Evolutionary conservation across 352 stramenopile genomes (phyloP).

Genomic region (Globisporangium orthogonon): DNA sequence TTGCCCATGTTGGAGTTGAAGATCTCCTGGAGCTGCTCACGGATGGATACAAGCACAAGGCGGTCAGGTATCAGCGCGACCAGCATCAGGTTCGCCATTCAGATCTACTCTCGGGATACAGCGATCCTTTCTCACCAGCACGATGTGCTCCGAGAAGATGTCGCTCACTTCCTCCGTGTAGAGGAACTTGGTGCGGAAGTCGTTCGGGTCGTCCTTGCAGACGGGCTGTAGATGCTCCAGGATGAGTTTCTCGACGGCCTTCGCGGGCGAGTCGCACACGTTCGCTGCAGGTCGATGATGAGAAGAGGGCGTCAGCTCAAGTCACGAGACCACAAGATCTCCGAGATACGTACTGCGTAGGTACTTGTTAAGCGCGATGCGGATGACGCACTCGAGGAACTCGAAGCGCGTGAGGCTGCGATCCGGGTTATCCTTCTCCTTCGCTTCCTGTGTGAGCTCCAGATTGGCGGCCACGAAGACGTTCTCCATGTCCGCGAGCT

Average conservation of each 20-base stretch:
- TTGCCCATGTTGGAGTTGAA: slow-evolving; percentile 70
- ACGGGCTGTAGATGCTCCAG: slow-evolving; percentile 47
- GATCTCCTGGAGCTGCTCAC: slow-evolving; percentile 54
- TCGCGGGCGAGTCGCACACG: slow-evolving; percentile 55
- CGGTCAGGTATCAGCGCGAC: not conserved
- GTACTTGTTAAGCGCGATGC: slow-evolving; percentile 81
- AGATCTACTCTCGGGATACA: not conserved
- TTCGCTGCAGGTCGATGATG: slow-evolving; percentile 27
- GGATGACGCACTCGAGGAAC: slow-evolving; percentile 69
- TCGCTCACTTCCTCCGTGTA: slow-evolving; percentile 79
- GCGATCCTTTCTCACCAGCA: slow-evolving; percentile 25
- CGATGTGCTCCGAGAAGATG: slow-evolving; percentile 63
- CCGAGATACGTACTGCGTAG: slow-evolving; percentile 32
- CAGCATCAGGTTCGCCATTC: no score
- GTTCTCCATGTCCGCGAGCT: slow-evolving; percentile 62
- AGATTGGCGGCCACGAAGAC: slow-evolving; percentile 79
- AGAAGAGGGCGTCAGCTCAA: not conserved
- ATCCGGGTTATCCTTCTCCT: slow-evolving; percentile 77
- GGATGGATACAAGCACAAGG: not conserved
- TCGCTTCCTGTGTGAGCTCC: slow-evolving; percentile 69
- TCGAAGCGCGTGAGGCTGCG: slow-evolving; percentile 72
- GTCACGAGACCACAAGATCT: not conserved
- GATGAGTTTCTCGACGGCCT: slow-evolving; percentile 64
- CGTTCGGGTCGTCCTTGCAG: slow-evolving; percentile 51
- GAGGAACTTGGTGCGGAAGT: slow-evolving; percentile 60